Base-by-base conservation (phyloP, 805 yeast genomes). In the Dipodascus geniculatus region DNA sequence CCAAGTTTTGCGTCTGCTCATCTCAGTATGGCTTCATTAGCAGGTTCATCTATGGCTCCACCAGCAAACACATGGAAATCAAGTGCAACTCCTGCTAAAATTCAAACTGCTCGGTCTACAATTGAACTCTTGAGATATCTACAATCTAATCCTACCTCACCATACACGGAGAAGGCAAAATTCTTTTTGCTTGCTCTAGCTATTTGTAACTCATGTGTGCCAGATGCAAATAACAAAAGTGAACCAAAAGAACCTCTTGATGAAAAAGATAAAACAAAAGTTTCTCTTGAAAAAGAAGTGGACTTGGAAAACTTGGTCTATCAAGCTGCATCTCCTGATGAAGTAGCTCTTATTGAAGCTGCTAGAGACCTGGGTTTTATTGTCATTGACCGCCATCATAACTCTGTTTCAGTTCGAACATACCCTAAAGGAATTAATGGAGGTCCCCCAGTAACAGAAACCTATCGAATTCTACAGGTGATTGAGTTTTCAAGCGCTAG, bases 321-420 rank as follows among this genome's bases (percentile, higher is more conserved):
- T 62, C 97, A 91, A 65, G 87, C 98, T 0, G 82, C 98, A 0
- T 90, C 97, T 0, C 99, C 99, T 0, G 99, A 93, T 69, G 99
- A 93, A 66, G 70, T 90, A 51, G 99, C 99, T 0, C 71, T 93
- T 28, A 91, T 93, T 2, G 80, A 84, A 48, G 99, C 98, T 0
- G 99, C 99, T 0, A 76, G 96, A 60, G 99, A 93, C 64, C 75
- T 93, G 74, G 99, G 99, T 0, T 93, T 75, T 65, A 81, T 90
- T n/a, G 85, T 90, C 4, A 75, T 73, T 54, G 88, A 87, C 55
- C 78, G 85, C 53, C 79, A 79, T 56, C 80, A 79, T 48, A 78
- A 77, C 55, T 67, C 70, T 1, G 65, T 93, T 49, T 77, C 83
- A 0, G 70, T 93, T 22, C 82, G 90, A 60, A 79, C 88, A 0